Conservation (phyloP, 2,329 filamentous ascomycete genomes). For the Nakataea oryzae region DNA sequence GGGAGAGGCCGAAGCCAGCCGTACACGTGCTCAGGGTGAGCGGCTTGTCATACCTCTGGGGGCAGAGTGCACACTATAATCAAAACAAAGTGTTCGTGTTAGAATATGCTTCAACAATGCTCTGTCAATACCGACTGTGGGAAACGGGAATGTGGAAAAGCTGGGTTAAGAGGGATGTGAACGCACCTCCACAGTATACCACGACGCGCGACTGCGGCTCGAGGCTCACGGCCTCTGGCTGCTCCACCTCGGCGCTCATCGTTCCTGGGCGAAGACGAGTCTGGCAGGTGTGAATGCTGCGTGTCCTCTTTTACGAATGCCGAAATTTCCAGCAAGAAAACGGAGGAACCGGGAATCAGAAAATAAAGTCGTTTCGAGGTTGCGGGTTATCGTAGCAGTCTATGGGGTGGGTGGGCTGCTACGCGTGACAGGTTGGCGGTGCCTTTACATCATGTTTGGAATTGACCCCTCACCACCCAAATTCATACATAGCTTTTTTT, state of each 20-base stretch:
- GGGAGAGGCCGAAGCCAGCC: neutral
- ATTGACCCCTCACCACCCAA: neutral
- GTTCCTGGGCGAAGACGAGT: neutral
- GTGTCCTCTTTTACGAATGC: too few relatives aligned
- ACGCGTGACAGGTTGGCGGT: neutral
- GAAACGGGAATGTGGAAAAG: neutral
- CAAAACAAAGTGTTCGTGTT: neutral
- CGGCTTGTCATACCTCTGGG: slow-evolving; percentile 41
- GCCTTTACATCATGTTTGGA: neutral
- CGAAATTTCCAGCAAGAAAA: neutral
- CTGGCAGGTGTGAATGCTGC: too few relatives aligned
- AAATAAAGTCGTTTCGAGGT: neutral
- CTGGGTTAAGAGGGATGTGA: neutral
- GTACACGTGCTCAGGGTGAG: neutral
- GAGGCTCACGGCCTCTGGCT: slow-evolving; percentile 1
- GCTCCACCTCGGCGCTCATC: slow-evolving; percentile 2
- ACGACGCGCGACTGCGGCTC: slow-evolving; percentile 2
- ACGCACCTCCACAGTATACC: slow-evolving; percentile 3
- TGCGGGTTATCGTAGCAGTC: neutral
- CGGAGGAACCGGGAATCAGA: neutral
- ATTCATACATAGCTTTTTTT: neutral
- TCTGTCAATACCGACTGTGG: neutral
- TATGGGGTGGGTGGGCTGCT: neutral
- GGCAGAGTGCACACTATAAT: slow-evolving; percentile 51
- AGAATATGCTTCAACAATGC: neutral